Percentiles rank a stretch among this genome's conserved stretches.
phyloP scores from a whole-genome alignment of 345 rosid species.

The Aegle marmelos region DNA sequence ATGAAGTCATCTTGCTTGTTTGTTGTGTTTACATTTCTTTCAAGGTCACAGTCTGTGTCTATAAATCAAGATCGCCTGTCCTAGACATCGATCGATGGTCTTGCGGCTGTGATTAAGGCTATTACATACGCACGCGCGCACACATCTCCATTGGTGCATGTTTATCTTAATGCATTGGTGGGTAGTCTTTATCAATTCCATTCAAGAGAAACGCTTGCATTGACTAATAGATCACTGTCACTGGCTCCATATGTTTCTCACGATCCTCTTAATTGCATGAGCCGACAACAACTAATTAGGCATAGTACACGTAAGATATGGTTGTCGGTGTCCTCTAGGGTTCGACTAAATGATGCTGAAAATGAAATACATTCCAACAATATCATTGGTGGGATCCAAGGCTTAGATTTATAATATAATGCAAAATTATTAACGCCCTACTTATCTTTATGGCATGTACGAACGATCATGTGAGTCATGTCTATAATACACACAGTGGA shows the following conservation, averaged over 20 bases:
- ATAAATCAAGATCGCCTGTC: neutral
- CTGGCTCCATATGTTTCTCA: constrained; percentile 26
- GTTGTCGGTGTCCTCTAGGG: constrained; percentile 4
- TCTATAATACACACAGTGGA: neutral
- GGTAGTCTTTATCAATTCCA: constrained; percentile 21
- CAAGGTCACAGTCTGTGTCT: constrained; percentile 18
- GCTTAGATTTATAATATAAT: neutral
- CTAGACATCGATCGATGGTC: neutral
- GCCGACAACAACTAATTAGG: constrained; percentile 18
- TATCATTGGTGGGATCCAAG: neutral
- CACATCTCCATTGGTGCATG: neutral
- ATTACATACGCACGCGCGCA: too few species aligned
- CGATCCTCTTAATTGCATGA: constrained; percentile 20
- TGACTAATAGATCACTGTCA: constrained; percentile 13
- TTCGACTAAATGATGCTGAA: neutral
- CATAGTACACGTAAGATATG: constrained; percentile 15
- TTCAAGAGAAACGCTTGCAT: constrained; percentile 12
- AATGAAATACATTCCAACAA: neutral
- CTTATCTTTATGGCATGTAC: neutral
- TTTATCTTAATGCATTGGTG: constrained; percentile 11
- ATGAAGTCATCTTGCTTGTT: constrained; percentile 11
- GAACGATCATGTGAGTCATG: neutral
- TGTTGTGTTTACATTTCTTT: constrained; percentile 6
- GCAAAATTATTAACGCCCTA: neutral
- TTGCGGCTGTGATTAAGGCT: constrained; percentile 2